These are phyloP conservation scores for Pterocarpus santalinus DNA, from an alignment of 306 rosid genomes.

Conservation along the genomic window DNA sequence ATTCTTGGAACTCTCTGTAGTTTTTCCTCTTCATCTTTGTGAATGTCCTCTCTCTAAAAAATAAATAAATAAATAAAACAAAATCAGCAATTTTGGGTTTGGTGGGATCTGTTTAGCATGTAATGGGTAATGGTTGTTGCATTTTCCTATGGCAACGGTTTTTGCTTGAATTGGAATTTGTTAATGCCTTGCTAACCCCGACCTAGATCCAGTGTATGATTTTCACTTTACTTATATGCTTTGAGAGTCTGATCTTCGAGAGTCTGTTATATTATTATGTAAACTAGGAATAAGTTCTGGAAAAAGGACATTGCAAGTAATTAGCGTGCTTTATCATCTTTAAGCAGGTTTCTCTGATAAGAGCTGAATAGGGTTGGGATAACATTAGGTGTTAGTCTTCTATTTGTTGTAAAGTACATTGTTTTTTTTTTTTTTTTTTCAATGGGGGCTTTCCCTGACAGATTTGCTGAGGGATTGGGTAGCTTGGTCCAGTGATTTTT, in stretches of 20 bases:
- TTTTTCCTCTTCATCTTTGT: too few species aligned
- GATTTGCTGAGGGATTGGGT: background rate
- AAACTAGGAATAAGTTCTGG: background rate
- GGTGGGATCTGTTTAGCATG: too few species aligned
- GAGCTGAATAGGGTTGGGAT: background rate
- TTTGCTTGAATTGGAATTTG: too few species aligned
- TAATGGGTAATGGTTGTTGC: too few species aligned
- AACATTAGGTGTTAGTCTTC: conserved; percentile 20
- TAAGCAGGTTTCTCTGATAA: background rate
- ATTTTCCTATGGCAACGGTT: too few species aligned
- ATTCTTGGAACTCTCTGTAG: too few species aligned
- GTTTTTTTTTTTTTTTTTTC: background rate
- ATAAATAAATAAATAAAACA: too few species aligned
- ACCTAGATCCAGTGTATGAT: conserved; percentile 51
- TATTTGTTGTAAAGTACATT: background rate
- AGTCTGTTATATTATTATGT: conserved; percentile 8
- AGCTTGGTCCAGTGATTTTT: background rate
- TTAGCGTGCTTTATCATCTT: background rate
- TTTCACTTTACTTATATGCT: conserved; percentile 29
- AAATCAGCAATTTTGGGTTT: too few species aligned
- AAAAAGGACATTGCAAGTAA: conserved; percentile 8
- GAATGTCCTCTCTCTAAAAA: too few species aligned
- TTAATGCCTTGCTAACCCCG: too few species aligned
- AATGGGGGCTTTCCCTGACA: background rate
- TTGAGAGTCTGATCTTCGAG: conserved; percentile 28